phyloP scores from a whole-genome alignment of 441 rosid genomes.

The Pelargonium cotyledonis region DNA sequence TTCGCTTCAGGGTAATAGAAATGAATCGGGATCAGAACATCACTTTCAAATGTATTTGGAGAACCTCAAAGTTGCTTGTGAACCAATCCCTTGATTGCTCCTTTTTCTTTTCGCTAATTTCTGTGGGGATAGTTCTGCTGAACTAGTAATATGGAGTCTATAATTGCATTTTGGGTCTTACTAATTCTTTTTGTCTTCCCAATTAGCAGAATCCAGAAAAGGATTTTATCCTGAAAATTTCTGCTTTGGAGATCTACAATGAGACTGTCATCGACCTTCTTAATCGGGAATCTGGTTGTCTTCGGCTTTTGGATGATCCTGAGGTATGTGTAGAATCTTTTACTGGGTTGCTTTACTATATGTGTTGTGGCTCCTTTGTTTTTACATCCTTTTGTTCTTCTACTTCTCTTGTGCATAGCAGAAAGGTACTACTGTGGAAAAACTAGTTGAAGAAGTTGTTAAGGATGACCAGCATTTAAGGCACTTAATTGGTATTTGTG shows the following conservation, averaged over 20 bases:
- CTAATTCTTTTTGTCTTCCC: conserved; percentile 16
- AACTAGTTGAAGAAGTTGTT: conserved; percentile 84
- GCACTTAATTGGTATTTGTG: conserved; percentile 78
- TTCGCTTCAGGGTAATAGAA: neutral
- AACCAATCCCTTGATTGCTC: neutral
- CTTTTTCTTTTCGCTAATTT: neutral
- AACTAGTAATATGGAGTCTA: neutral
- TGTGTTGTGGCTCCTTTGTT: neutral
- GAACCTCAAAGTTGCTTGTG: neutral
- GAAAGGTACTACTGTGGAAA: conserved; percentile 98
- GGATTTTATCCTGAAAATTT: conserved; percentile 84
- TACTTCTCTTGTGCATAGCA: conserved; percentile 20
- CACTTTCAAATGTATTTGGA: neutral
- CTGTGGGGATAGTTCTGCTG: neutral
- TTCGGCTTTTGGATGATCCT: conserved; percentile 95
- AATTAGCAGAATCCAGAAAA: conserved; percentile 76
- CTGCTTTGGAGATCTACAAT: conserved; percentile 92
- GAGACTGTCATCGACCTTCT: conserved; percentile 88
- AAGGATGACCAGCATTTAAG: conserved; percentile 68
- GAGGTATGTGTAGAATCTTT: conserved; percentile 46
- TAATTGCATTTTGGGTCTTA: neutral
- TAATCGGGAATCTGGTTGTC: conserved; percentile 86
- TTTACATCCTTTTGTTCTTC: neutral
- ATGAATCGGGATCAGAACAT: neutral
- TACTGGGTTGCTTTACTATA: neutral